Conservation (phyloP, 495 filamentous ascomycete genomes). For the Staphylotrichum tortipilum region DNA sequence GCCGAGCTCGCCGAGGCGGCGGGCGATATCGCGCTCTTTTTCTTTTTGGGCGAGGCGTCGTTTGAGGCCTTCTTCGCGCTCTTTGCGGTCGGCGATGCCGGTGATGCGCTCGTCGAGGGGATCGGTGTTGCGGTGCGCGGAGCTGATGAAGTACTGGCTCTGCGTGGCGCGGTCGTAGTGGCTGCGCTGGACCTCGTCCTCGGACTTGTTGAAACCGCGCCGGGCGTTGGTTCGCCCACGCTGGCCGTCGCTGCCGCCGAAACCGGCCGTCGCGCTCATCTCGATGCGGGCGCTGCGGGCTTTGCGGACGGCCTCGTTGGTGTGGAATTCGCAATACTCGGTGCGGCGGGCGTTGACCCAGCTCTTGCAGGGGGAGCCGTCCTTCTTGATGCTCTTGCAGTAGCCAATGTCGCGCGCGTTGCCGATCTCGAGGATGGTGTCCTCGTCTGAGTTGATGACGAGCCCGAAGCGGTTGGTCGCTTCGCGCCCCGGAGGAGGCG, state of each 20-base stretch:
- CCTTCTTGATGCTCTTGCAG: slow-evolving; percentile 76
- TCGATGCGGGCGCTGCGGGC: slow-evolving; percentile 67
- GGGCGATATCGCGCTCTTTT: slow-evolving; percentile 72
- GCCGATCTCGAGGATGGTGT: slow-evolving; percentile 86
- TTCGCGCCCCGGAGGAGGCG: slow-evolving; percentile 60
- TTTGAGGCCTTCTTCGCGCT: slow-evolving; percentile 58
- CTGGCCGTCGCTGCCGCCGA: slow-evolving; percentile 29
- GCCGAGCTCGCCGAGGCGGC: slow-evolving; percentile 53
- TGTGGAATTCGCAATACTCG: slow-evolving; percentile 88
- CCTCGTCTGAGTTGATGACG: slow-evolving; percentile 69
- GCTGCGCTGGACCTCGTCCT: slow-evolving; percentile 18
- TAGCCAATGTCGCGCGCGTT: slow-evolving; percentile 76
- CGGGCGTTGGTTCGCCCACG: slow-evolving; percentile 25
- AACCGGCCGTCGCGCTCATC: slow-evolving; percentile 54
- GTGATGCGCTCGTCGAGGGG: slow-evolving; percentile 58
- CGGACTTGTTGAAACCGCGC: slow-evolving; percentile 6
- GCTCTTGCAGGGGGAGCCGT: slow-evolving; percentile 66
- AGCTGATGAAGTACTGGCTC: slow-evolving; percentile 50
- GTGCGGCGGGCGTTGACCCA: slow-evolving; percentile 88
- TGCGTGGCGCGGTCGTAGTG: slow-evolving; percentile 52
- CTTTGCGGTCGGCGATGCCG: slow-evolving; percentile 42
- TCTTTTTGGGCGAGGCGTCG: slow-evolving; percentile 62
- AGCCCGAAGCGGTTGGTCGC: slow-evolving; percentile 79
- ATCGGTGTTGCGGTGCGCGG: slow-evolving; percentile 45
- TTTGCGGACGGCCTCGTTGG: slow-evolving; percentile 67